phyloP scores from a whole-genome alignment of 1,284 basidiomycete genomes.

The Austroboletus olivaceoglutinosus region DNA sequence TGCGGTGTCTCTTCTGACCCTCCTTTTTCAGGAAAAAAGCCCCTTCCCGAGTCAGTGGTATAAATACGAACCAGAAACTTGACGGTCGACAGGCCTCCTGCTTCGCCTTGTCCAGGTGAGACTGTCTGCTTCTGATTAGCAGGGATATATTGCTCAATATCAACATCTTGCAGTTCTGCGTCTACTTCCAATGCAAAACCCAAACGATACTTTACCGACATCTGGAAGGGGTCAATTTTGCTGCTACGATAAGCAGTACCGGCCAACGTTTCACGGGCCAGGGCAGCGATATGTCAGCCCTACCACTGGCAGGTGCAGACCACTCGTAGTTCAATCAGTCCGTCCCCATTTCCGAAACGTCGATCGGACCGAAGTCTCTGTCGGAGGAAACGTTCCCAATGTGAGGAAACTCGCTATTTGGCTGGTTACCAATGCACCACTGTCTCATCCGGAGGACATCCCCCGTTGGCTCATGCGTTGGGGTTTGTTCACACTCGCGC shows the following conservation, averaged over 20 bases:
- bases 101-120: constrained; percentile 10
- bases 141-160: not conserved
- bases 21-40: not conserved
- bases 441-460: not conserved
- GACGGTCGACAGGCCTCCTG: not conserved
- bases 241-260: constrained; percentile 24
- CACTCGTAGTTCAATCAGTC: constrained; percentile 24
- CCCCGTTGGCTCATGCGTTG: constrained; percentile 18
- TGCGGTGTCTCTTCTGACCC: not conserved
- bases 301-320: constrained; percentile 21
- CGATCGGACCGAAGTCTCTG: not conserved
- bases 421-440: constrained; percentile 9
- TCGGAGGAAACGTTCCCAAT: constrained; percentile 2
- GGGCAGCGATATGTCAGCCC: constrained; percentile 24
- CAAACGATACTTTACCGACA: not conserved
- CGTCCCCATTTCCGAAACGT: constrained; percentile 1
- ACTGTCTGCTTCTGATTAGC: not conserved
- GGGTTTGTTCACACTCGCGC: constrained; percentile 18
- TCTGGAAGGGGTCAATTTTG: not conserved
- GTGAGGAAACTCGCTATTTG: constrained; percentile 20
- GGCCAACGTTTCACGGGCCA: constrained; percentile 11
- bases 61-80: not conserved
- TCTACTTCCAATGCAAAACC: constrained; percentile 1
- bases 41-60: not conserved
- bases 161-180: not conserved